Evolutionary conservation across 2,329 filamentous ascomycete genomes (phyloP), one percentile per base, ranked within the genome.

Genomic region (Chaetomium strumarium): DNA sequence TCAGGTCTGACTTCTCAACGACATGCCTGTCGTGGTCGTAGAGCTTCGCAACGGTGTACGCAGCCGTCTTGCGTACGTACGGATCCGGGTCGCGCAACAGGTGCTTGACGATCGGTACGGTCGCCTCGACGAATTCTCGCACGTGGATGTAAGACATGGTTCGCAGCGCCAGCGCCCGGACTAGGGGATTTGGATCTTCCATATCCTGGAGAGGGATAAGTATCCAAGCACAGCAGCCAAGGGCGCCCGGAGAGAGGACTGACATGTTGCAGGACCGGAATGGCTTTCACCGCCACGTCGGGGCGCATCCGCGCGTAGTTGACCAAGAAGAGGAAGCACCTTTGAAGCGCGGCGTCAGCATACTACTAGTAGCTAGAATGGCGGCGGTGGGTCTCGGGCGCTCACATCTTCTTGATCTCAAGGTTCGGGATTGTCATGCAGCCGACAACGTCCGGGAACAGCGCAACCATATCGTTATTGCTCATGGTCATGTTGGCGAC

Each of bases 401-500:
- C 81, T 62, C 75, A 96, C 93, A 99, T 99, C 79, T 99, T 99
- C 81, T 99, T 99, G 73, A 99, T 96, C 72, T 99, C 93, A 68
- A 99, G 75, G 64, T 88, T 95, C 48, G 85, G 86, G 57, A 99
- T 88, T 63, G 88, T 84, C 93, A 99, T 99, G 76, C 92, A 97
- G 58, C 78, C 84, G 62, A 99, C 88, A 55, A 99, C 87, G 67
- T 99, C 93, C 16, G 92, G 90, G 63, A 99, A 99, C 48, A 99
- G 77, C 37, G 90, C 90, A 51, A 97, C 87, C 93, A 99, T 99
- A 71, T 99, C 93, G 67, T 97, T 99, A 74, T 99, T 99, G 81
- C 92, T 97, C 93, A 99, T 99, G 60, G 93, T 99, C 93, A 99
- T 99, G 69, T 99, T 99, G 68, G 93, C 93, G 63, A 99, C 93